Evolutionary conservation across 1,139 yeast species (phyloP).

Genomic region (Meyerozyma carpophila): DNA sequence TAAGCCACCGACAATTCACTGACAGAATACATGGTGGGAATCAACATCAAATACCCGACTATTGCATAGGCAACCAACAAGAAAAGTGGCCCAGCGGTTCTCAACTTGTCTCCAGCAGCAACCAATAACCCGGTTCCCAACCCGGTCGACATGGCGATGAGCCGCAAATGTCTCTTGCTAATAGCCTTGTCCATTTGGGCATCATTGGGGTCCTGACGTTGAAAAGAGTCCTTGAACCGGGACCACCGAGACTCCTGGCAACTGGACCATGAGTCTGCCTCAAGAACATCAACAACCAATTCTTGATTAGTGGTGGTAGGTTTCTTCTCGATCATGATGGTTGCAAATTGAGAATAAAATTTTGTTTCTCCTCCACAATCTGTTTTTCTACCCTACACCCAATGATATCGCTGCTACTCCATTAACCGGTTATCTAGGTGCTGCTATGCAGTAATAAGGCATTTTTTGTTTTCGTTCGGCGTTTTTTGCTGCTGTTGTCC

Average conservation of each 20-base stretch:
- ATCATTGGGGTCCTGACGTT: background rate
- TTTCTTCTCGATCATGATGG: background rate
- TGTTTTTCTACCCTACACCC: background rate
- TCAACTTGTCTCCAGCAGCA: constrained; percentile 29
- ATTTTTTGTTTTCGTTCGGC: background rate
- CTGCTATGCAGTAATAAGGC: background rate
- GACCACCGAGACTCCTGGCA: background rate
- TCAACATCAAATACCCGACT: constrained; percentile 29
- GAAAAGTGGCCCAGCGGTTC: constrained; percentile 30
- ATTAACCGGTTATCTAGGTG: background rate
- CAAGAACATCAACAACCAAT: background rate
- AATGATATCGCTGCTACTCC: background rate
- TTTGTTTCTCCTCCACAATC: background rate
- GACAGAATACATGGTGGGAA: constrained; percentile 31
- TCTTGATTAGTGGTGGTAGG: background rate
- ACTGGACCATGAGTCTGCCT: background rate
- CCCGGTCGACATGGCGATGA: constrained; percentile 31
- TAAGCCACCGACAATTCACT: constrained; percentile 33
- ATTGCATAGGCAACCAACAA: constrained; percentile 28
- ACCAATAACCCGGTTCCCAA: constrained; percentile 35
- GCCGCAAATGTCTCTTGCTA: constrained; percentile 20
- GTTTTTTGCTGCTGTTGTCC: background rate
- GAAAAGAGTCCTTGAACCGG: background rate
- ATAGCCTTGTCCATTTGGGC: background rate
- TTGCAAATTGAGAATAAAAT: background rate